Evolutionary conservation across 768 basidiomycete genomes (phyloP).

Genomic region (Albatrellus ellisii): DNA sequence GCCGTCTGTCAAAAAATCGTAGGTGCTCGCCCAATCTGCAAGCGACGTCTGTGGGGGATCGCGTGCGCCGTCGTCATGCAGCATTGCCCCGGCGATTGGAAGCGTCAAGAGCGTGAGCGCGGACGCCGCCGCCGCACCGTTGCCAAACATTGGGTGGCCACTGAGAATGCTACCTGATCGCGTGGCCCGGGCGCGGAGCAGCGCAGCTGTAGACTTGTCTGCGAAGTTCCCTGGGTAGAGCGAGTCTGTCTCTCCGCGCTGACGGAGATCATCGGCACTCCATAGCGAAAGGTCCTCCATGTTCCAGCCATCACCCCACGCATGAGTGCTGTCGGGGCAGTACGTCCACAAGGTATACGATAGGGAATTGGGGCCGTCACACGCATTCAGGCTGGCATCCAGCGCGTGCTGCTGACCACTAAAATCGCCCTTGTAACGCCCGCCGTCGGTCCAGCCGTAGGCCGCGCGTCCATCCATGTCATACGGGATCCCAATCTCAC

Average conservation of each 20-base stretch:
- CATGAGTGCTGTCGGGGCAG: constrained; percentile 66
- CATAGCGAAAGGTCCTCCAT: constrained; percentile 89
- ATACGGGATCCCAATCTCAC: constrained; percentile 91
- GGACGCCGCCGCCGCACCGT: constrained; percentile 18
- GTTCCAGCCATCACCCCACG: constrained; percentile 96
- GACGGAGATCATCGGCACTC: constrained; percentile 57
- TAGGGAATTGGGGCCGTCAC: constrained; percentile 63
- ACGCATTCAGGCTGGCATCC: constrained; percentile 69
- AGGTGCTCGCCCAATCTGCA: constrained; percentile 36
- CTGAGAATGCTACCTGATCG: constrained; percentile 3
- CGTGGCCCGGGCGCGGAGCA: constrained; percentile 19
- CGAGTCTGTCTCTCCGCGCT: constrained; percentile 14
- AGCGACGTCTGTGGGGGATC: constrained; percentile 14
- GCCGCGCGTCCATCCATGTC: constrained; percentile 84
- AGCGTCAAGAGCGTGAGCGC: constrained; percentile 26
- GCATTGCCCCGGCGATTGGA: constrained; percentile 12
- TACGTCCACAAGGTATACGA: constrained; percentile 88
- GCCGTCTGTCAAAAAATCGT: constrained; percentile 72
- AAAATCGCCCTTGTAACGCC: constrained; percentile 66
- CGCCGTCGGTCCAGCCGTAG: constrained; percentile 66
- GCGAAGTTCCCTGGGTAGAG: constrained; percentile 17
- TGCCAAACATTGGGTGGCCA: not conserved
- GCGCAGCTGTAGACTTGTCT: constrained; percentile 27
- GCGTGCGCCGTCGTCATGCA: constrained; percentile 9
- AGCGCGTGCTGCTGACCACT: constrained; percentile 69